Base-by-base conservation (phyloP, 2,329 filamentous ascomycete genomes). In the Pseudodiploospora longispora region DNA sequence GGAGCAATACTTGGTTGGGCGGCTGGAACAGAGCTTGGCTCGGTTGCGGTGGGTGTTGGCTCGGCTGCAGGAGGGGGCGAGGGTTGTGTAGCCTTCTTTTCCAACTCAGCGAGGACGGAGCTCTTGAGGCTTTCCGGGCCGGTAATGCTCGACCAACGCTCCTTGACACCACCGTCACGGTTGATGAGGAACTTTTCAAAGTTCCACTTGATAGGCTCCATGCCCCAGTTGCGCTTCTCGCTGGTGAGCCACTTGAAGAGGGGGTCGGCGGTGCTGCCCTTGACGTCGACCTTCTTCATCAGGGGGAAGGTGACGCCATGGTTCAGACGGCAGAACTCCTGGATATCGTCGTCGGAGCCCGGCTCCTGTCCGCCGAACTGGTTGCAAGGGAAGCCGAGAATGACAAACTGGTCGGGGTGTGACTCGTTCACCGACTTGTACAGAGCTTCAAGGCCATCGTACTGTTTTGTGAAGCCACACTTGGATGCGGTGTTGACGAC, bases 371-470 rank as follows among this genome's bases (percentile, higher is more conserved):
- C 68, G 59, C 83, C 87, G 68, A 98, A 98, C 70, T 98, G 93
- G 76, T 97, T 98, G 82, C 91, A 97, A 46, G 93, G 93, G 72
- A 98, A 97, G 57, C 90, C 93, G 61, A 98, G 76, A 69, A 98
- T 81, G 59, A 81, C 75, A 64, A 98, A 93, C 59, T 89, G 76
- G 52, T 87, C 80, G 30, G 66, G 76, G 72, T 94, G 72, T 59
- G 79, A 74, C 53, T 72, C 72, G 56, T 79, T 80, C 61, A 96
- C 59, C 46, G 73, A 68, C 66, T 95, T 86, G 80, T 95, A 95
- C 52, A 98, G 79, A 60, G 79, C 83, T 72, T 98, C 90, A 41
- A 98, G 85, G 30, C 86, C 87, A 51, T 79, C 82, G 69, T 93
- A 96, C 70, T 98, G 93, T 9, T 89, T 89, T 3, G 93, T 97